These are phyloP conservation scores for Metarhizium humberi DNA, from an alignment of 2,329 filamentous ascomycete genomes.

Conservation along the genomic window DNA sequence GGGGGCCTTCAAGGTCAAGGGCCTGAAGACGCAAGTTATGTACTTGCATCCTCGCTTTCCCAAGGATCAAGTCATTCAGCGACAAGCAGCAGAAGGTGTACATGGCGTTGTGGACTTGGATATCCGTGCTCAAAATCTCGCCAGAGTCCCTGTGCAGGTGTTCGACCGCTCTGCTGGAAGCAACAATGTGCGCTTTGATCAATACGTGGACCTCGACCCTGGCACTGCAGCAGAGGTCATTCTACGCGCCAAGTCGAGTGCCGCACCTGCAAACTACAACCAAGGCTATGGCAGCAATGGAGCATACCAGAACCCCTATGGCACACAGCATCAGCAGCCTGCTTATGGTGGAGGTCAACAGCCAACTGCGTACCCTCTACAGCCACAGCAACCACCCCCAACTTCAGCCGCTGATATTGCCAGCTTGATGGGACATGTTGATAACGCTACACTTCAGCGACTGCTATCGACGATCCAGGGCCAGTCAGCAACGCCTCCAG, in stretches of 20 bases:
- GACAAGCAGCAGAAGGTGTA: conserved; percentile 83
- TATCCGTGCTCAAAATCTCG: conserved; percentile 55
- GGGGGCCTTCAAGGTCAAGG: conserved; percentile 59
- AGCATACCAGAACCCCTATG: conserved; percentile 23
- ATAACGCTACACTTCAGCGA: conserved; percentile 61
- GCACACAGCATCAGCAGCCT: conserved; percentile 16
- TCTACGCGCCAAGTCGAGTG: conserved; percentile 52
- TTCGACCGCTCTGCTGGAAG: conserved; percentile 73
- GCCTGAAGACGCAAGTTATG: conserved; percentile 69
- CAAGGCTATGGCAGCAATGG: conserved; percentile 19
- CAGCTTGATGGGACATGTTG: conserved; percentile 57
- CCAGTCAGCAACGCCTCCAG: conserved; percentile 1
- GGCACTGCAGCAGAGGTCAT: conserved; percentile 73
- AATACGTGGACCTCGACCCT: conserved; percentile 78
- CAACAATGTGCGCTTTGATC: conserved; percentile 72
- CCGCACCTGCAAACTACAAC: conserved; percentile 17
- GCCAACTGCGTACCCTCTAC: conserved; percentile 22
- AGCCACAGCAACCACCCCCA: conserved; percentile 23
- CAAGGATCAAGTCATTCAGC: conserved; percentile 69
- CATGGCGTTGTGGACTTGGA: conserved; percentile 74
- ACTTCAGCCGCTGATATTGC: conserved; percentile 43
- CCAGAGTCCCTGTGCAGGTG: conserved; percentile 72
- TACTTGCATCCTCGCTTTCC: conserved; percentile 69
- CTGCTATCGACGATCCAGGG: conserved; percentile 50
- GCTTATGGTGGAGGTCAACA: conserved; percentile 16